Evolutionary conservation across 1,139 yeast genomes (phyloP), one percentile per base, ranked within the genome.

Genomic region (Pichia sorboxylosa): DNA sequence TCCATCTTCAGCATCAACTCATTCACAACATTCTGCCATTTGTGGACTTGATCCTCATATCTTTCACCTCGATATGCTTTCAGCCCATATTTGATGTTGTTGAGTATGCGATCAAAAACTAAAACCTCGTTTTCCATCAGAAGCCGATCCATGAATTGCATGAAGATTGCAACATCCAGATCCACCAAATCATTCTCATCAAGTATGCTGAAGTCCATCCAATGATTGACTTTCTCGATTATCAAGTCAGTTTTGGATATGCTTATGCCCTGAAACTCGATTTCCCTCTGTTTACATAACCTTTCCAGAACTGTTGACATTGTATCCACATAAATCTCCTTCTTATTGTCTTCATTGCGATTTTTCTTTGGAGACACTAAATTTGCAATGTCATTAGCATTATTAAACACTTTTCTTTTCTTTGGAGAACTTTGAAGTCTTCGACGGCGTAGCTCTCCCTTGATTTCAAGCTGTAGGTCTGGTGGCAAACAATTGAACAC

Each of bases 401-500:
- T 28, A 8, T 25, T 16, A 21, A 22, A 19, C 4, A 10, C 17
- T 29, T 34, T 38, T 5, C 30, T 25, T 13, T 37, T 44, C 3
- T 42, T 44, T 4, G 53, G 48, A 4, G 47, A 40, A 6, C 41
- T 22, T 13, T 34, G 35, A 11, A 49, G 16, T 11, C 42, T 41
- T 18, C 59, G 34, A 23, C 48, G 45, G 4, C 54, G 41, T 25
- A 72, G 43, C 39, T 74, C 80, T 2, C 46, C 45, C 37, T 56
- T 57, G 5, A 74, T 44, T 39, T 75, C 83, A 3, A 50, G 40
- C 39, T 65, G 66, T 2, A 75, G 64, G 6, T 66, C 69, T n/a
- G 37, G 34, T 0, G 83, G 83, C 5, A 75, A 48, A n/a, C 58
- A 59, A 9, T 66, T 54, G 43, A 73, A 70, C 0, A 72, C 71